These are phyloP conservation scores for Lactarius indigo DNA, from an alignment of 768 basidiomycete genomes.

Conservation along the genomic window DNA sequence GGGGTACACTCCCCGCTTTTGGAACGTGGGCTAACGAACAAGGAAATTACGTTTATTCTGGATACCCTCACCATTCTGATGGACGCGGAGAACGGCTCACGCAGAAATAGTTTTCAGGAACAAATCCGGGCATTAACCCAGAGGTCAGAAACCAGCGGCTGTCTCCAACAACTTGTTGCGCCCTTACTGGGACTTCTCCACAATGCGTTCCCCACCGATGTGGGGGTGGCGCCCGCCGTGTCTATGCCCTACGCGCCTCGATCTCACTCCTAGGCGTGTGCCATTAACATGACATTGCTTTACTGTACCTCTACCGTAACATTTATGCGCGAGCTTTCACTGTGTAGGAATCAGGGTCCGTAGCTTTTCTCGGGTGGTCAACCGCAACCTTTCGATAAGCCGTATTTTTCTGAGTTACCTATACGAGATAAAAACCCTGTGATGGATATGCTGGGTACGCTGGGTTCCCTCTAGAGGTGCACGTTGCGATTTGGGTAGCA, in stretches of 20 bases:
- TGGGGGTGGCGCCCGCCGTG: no score
- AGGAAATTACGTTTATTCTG: neutral
- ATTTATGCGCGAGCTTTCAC: neutral
- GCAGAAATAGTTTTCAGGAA: neutral
- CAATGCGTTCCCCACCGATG: neutral
- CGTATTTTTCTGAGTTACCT: neutral
- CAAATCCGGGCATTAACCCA: neutral
- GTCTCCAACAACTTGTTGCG: neutral
- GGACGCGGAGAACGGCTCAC: neutral
- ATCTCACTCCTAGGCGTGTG: neutral
- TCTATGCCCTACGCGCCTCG: neutral
- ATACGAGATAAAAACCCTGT: neutral
- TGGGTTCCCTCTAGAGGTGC: neutral
- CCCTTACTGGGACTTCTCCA: neutral
- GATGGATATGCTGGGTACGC: neutral
- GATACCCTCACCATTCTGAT: neutral
- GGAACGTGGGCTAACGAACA: neutral
- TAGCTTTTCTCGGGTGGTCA: neutral
- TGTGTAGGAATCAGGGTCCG: neutral
- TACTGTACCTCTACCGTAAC: neutral
- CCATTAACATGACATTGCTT: neutral
- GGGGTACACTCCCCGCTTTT: neutral
- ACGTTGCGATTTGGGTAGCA: no score
- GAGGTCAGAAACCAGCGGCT: neutral
- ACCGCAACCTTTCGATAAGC: neutral